Percentiles rank a stretch among this genome's conserved stretches.
phyloP scores from a whole-genome alignment of 495 filamentous ascomycete genomes.

The Chaetomium tenue region DNA sequence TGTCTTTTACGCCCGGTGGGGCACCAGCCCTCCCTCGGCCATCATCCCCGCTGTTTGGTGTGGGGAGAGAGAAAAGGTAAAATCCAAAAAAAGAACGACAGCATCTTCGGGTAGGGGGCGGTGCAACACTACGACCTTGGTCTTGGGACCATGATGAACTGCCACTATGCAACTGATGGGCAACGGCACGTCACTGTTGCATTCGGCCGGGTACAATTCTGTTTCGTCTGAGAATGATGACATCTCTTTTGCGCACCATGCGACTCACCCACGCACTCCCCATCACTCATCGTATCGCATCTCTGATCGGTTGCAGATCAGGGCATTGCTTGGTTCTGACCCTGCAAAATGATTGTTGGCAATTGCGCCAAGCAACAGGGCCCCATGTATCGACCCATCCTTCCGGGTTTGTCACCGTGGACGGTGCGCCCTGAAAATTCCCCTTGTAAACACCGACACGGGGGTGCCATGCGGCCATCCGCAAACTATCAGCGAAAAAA shows the following conservation, averaged over 20 bases:
- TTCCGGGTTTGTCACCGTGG: not conserved
- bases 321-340: not conserved
- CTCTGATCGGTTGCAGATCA: constrained; percentile 2
- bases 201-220: not conserved
- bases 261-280: not conserved
- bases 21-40: not conserved
- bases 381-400: constrained; percentile 2
- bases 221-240: constrained; percentile 4
- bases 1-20: constrained; percentile 27
- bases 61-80: constrained; percentile 34
- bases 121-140: constrained; percentile 29
- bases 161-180: constrained; percentile 10
- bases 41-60: constrained; percentile 17
- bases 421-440: constrained; percentile 15
- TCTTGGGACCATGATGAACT: constrained; percentile 8
- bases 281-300: not conserved
- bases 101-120: constrained; percentile 29
- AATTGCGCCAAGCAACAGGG: not conserved
- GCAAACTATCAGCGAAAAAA: constrained; percentile 4
- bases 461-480: constrained; percentile 12
- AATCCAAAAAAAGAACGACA: constrained; percentile 40
- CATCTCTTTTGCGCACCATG: not conserved
- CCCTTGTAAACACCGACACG: constrained; percentile 5
- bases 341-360: not conserved
- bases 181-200: constrained; percentile 20